phyloP scores from a whole-genome alignment of 129 eudicot species.

The Chrysanthemum seticuspe region DNA sequence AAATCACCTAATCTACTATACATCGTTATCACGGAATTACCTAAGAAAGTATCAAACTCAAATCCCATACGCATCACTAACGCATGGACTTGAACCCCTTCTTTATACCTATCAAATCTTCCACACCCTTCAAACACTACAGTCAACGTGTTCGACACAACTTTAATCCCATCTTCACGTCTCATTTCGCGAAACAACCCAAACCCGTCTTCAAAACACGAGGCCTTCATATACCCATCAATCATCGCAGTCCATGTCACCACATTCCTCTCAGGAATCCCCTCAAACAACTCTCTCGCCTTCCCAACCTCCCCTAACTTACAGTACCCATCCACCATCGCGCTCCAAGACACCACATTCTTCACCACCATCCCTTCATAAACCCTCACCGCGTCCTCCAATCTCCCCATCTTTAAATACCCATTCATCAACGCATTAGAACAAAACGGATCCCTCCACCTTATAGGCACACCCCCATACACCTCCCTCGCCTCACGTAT shows the following conservation, averaged over 20 bases:
- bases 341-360: slow-evolving; percentile 80
- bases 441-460: slow-evolving; percentile 65
- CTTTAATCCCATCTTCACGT: slow-evolving; percentile 35
- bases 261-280: slow-evolving; percentile 56
- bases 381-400: slow-evolving; percentile 51
- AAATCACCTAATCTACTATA: slow-evolving; percentile 57
- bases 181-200: slow-evolving; percentile 57
- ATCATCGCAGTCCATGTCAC: slow-evolving; percentile 76
- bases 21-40: slow-evolving; percentile 71
- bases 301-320: slow-evolving; percentile 48
- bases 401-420: slow-evolving; percentile 53
- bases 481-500: slow-evolving; percentile 50
- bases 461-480: slow-evolving; percentile 48
- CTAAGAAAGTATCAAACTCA: slow-evolving; percentile 53
- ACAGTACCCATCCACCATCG: slow-evolving; percentile 82
- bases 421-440: slow-evolving; percentile 66
- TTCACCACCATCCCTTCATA: slow-evolving; percentile 61
- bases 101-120: slow-evolving; percentile 41
- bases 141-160: slow-evolving; percentile 48
- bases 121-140: slow-evolving; percentile 68
- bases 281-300: slow-evolving; percentile 60
- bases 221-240: slow-evolving; percentile 61
- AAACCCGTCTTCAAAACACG: slow-evolving; percentile 60
- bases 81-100: slow-evolving; percentile 67
- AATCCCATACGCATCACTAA: slow-evolving; percentile 53